A percentile compares a stretch with the other conserved stretches of the same genome.
phyloP scores from a whole-genome alignment of 345 rosid species.

The Salix caprea region DNA sequence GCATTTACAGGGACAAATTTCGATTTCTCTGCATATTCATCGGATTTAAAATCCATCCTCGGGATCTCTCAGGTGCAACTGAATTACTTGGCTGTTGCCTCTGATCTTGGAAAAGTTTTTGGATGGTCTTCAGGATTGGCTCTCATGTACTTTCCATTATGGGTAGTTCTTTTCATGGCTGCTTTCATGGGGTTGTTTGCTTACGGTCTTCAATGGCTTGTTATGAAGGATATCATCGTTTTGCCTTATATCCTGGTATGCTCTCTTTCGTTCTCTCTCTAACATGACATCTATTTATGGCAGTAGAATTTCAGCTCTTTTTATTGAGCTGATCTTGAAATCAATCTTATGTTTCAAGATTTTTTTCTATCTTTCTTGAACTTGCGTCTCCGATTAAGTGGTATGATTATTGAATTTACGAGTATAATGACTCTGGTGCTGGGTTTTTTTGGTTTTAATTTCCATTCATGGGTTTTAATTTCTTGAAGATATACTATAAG shows the following conservation, averaged over 20 bases:
- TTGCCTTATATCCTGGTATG: conserved; percentile 79
- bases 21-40: conserved; percentile 90
- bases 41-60: conserved; percentile 61
- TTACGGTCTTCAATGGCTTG: conserved; percentile 86
- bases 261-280: neutral
- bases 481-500: neutral
- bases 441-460: neutral
- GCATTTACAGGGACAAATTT: conserved; percentile 95
- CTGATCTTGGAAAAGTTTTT: conserved; percentile 85
- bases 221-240: conserved; percentile 49
- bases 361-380: neutral
- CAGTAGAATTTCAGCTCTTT: neutral
- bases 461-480: neutral
- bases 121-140: conserved; percentile 98
- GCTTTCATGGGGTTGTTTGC: conserved; percentile 82
- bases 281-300: neutral
- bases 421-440: neutral
- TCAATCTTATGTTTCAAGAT: neutral
- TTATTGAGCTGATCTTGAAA: neutral
- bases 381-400: neutral
- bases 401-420: neutral
- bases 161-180: conserved; percentile 70
- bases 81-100: conserved; percentile 86
- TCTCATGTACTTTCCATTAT: conserved; percentile 64
- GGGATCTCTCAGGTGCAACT: conserved; percentile 88